phyloP scores from a whole-genome alignment of 176 grass and related monocot genomes.

The Urochloa ruziziensis region DNA sequence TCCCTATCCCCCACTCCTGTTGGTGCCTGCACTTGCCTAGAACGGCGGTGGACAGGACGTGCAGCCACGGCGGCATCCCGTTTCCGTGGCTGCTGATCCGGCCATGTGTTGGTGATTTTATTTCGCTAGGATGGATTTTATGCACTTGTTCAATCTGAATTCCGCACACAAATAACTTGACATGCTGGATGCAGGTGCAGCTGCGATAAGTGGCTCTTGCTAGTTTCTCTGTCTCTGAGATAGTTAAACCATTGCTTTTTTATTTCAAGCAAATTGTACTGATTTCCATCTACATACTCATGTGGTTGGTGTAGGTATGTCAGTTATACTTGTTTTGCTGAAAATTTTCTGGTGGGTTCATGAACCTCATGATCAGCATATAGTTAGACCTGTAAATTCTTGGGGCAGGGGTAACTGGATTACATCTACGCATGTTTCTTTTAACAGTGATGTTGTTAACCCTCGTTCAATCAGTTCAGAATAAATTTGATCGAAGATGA shows the following conservation, averaged over 20 bases:
- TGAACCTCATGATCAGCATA: too few relatives aligned
- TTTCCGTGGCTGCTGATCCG: too few relatives aligned
- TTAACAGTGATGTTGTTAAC: not conserved
- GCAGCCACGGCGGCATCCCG: too few relatives aligned
- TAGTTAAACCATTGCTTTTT: not conserved
- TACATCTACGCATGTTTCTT: too few relatives aligned
- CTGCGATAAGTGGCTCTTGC: not conserved
- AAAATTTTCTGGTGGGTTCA: too few relatives aligned
- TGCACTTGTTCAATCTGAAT: not conserved
- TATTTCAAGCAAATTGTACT: not conserved
- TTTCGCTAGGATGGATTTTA: not conserved
- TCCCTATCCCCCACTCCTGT: too few relatives aligned
- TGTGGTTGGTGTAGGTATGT: not conserved
- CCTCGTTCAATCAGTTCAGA: not conserved
- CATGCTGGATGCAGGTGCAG: not conserved
- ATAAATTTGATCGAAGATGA: not conserved
- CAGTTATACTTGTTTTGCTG: too few relatives aligned
- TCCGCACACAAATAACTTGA: not conserved
- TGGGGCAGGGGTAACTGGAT: too few relatives aligned
- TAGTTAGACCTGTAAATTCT: too few relatives aligned
- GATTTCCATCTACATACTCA: not conserved
- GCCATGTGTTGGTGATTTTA: not conserved
- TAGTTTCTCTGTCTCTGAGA: not conserved
- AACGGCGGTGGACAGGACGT: too few relatives aligned
- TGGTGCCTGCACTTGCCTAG: too few relatives aligned